Percentiles rank a stretch among this genome's conserved stretches.
Conservation (phyloP, 2,329 filamentous ascomycete genomes). For the Aspergillus brunneoviolaceus region DNA sequence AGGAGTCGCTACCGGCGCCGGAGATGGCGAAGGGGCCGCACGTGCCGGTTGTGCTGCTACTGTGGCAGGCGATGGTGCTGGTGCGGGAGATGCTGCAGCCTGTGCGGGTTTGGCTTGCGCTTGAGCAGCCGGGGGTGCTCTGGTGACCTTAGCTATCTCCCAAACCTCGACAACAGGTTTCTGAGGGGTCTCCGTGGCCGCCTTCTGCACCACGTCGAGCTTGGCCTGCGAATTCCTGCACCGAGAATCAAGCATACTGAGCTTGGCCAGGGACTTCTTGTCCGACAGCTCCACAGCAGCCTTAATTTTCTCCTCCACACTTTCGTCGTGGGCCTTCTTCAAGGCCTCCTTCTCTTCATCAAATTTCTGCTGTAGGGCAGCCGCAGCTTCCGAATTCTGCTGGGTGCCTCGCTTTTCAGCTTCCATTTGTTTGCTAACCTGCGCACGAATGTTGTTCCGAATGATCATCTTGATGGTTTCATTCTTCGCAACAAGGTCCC, state of each 20-base stretch:
- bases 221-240: constrained; percentile 66
- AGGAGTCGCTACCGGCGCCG: constrained; percentile 7
- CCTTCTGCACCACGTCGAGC: constrained; percentile 74
- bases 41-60: constrained; percentile 13
- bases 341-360: constrained; percentile 42
- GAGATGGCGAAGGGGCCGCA: constrained; percentile 11
- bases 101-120: constrained; percentile 30
- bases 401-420: constrained; percentile 43
- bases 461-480: constrained; percentile 51
- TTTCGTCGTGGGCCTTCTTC: constrained; percentile 53
- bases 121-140: constrained; percentile 48
- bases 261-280: constrained; percentile 70
- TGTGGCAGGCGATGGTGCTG: constrained; percentile 10
- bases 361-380: constrained; percentile 41
- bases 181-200: constrained; percentile 80
- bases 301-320: constrained; percentile 58
- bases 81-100: constrained; percentile 17
- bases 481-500: constrained; percentile 52
- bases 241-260: constrained; percentile 77
- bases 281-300: constrained; percentile 67
- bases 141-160: constrained; percentile 71
- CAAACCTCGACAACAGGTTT: constrained; percentile 83
- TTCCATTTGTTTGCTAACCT: constrained; percentile 42
- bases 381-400: constrained; percentile 36
- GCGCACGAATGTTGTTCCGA: constrained; percentile 57